Percentiles rank a stretch among this genome's conserved stretches.
These are phyloP conservation scores for Debaryomyces udenii DNA, from an alignment of 1,139 yeast species.

Conservation along the genomic window DNA sequence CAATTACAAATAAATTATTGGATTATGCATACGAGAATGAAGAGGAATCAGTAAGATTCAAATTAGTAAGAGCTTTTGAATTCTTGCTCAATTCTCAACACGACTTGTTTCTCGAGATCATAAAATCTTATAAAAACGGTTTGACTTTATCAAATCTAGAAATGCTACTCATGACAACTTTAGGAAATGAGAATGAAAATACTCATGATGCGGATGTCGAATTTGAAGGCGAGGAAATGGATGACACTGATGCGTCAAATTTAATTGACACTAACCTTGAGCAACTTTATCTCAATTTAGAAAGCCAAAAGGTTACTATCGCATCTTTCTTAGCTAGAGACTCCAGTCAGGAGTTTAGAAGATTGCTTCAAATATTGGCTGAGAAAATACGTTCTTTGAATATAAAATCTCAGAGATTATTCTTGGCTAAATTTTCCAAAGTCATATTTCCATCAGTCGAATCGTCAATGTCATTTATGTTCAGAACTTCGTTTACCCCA, in stretches of 20 bases:
- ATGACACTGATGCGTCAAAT: conserved; percentile 9
- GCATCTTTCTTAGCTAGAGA: conserved; percentile 44
- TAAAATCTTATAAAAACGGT: conserved; percentile 34
- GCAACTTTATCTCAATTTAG: conserved; percentile 24
- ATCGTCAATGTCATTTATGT: conserved; percentile 53
- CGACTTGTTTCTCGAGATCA: conserved; percentile 41
- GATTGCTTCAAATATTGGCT: conserved; percentile 44
- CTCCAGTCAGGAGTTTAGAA: conserved; percentile 46
- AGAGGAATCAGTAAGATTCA: conserved; percentile 29
- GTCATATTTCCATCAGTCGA: conserved; percentile 33
- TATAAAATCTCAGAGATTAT: conserved; percentile 17
- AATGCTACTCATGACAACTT: conserved; percentile 66
- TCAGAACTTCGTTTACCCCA: conserved; percentile 59
- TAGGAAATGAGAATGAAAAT: conserved; percentile 29
- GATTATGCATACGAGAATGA: conserved; percentile 20
- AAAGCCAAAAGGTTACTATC: conserved; percentile 22
- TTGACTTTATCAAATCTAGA: conserved; percentile 61
- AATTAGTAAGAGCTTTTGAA: conserved; percentile 48
- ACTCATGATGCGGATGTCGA: conserved; percentile 25
- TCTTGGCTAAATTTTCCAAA: conserved; percentile 24
- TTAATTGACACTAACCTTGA: conserved; percentile 13
- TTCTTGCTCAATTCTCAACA: conserved; percentile 42
- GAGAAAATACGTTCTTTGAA: conserved; percentile 27
- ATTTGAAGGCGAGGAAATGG: conserved; percentile 25
- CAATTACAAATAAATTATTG: conserved; percentile 27